Base-by-base conservation (phyloP, 192 early-diverging fungal genomes). In the Coemansia sp. region DNA sequence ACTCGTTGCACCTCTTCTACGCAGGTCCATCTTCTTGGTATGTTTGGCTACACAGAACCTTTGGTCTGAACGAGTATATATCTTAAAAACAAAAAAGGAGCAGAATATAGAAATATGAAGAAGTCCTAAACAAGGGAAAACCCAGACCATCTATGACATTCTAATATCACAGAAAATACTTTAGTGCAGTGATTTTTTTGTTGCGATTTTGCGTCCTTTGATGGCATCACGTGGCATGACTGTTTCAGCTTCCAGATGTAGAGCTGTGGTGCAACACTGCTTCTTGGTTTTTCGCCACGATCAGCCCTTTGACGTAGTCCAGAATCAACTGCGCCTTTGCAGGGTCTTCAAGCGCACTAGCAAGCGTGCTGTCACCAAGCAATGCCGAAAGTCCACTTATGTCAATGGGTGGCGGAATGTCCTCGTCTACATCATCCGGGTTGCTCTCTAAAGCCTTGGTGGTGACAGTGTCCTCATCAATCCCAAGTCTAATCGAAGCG, bases 321-420 rank as follows among this genome's bases (percentile, higher is more conserved):
- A 82, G 53, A 35, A 82, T 82, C 7, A 75, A 65, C n/a, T 67
- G 65, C 25, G 80, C 75, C 28, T 71, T 73, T 21, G 64, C 49
- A 2, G 80, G 80, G 29, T 82, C 80, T 18, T 82, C 80, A 33
- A 82, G 66, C 15, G 80, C 80, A n/a, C 58, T 64, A n/a, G 80
- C 80, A 29, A 82, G 72, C 23, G 71, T 59, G 63, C 80, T 74
- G 30, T 59, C 80, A 7, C 68, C 80, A 6, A 82, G 65, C 12
- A 82, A 59, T 40, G 65, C 61, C 34, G 69, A 68, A n/a, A 82
- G 52, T 8, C 80, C 80, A 37, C 80, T 82, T 4, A 68, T 77
- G 40, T 82, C 80, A 29, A 82, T 77, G 1, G 80, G 67, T 21
- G 65, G 56, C 5, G 69, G 68, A n/a, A 82, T 77, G 7, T 74